Evolutionary conservation across 352 stramenopile species (phyloP), one percentile per base, ranked within the genome.

Genomic region (Phytopythium cucurbitacearum): DNA sequence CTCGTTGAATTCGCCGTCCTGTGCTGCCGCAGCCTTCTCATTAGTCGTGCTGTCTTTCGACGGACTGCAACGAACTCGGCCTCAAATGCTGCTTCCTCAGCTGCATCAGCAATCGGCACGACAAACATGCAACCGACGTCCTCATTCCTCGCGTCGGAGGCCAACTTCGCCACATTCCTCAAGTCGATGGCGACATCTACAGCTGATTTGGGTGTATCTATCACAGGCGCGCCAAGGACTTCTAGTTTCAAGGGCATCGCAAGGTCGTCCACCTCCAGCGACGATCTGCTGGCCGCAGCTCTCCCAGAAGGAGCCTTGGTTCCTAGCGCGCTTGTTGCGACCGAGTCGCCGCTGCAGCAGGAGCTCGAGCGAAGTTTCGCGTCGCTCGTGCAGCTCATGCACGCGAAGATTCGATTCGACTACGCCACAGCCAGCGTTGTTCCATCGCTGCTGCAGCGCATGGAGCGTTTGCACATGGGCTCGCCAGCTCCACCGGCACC

Each of bases 281-380:
- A 28, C 21, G 21, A 28, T 28, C 21, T 28, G 21, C 21, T 28
- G 21, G 21, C 21, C 21, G 21, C 21, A 28, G 21, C 21, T 28
- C 21, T 28, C 2, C 21, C 21, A 28, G 21, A 28, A 28, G 21
- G 21, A 28, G 21, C 21, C 21, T 28, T 28, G 9, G 10, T 11
- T 9, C 21, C 32, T 4, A 44, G 49, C 13, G 58, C 63, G n/a
- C 46, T 64, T 36, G 48, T 54, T 8, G 13, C 35, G 9, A 38
- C 38, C 16, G 48, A 80, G 0, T 87, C 81, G 35, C 74, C 78
- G 13, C 64, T 91, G 15, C 81, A 91, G 51, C 61, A 66, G 39
- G 78, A 89, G 48, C 88, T 92, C 44, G 76, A 92, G 51, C 72
- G 70, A 49, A 80, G 74, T 48, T 92, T 90, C 49, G 67, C 51